phyloP scores from a whole-genome alignment of 2,329 filamentous ascomycete genomes.

The Diaporthe vaccinii region DNA sequence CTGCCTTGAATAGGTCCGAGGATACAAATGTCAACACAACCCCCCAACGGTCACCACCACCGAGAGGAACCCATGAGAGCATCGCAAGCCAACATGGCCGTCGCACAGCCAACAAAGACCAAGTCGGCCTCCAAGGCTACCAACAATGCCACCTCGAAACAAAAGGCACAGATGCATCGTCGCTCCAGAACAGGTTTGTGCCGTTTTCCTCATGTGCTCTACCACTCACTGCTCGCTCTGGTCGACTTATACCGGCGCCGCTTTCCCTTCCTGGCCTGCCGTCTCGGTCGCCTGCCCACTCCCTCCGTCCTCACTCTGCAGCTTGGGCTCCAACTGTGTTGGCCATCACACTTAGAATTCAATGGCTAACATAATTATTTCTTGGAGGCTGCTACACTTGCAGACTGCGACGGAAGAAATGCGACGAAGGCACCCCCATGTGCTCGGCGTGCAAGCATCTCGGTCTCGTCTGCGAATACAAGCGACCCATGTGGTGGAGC shows the following conservation, averaged over 20 bases:
- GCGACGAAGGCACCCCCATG: slow-evolving; percentile 73
- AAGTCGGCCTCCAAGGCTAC: slow-evolving; percentile 69
- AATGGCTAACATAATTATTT: slow-evolving; percentile 49
- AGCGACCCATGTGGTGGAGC: slow-evolving; percentile 96
- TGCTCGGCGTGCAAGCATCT: slow-evolving; percentile 80
- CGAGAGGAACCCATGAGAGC: slow-evolving; percentile 64
- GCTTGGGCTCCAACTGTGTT: slow-evolving; percentile 8
- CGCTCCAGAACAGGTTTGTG: slow-evolving; percentile 92
- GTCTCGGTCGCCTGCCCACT: slow-evolving; percentile 44
- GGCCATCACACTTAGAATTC: slow-evolving; percentile 34
- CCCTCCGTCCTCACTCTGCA: slow-evolving; percentile 44
- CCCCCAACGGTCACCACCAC: slow-evolving; percentile 65
- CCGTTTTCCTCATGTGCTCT: slow-evolving; percentile 44
- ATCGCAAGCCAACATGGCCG: slow-evolving; percentile 71
- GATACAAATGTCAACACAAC: slow-evolving; percentile 76
- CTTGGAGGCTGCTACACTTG: slow-evolving; percentile 75
- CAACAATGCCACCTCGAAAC: slow-evolving; percentile 69
- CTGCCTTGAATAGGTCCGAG: slow-evolving; percentile 50
- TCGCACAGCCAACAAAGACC: slow-evolving; percentile 70
- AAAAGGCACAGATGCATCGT: slow-evolving; percentile 89
- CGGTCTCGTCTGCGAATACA: slow-evolving; percentile 93
- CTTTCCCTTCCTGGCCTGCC: slow-evolving; percentile 27
- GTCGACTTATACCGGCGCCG: slow-evolving; percentile 18
- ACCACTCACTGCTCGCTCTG: slow-evolving; percentile 4
- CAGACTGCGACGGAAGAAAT: slow-evolving; percentile 77